Base-by-base conservation (phyloP, 2,329 filamentous ascomycete species). In the Dothidotthia symphoricarpi region DNA sequence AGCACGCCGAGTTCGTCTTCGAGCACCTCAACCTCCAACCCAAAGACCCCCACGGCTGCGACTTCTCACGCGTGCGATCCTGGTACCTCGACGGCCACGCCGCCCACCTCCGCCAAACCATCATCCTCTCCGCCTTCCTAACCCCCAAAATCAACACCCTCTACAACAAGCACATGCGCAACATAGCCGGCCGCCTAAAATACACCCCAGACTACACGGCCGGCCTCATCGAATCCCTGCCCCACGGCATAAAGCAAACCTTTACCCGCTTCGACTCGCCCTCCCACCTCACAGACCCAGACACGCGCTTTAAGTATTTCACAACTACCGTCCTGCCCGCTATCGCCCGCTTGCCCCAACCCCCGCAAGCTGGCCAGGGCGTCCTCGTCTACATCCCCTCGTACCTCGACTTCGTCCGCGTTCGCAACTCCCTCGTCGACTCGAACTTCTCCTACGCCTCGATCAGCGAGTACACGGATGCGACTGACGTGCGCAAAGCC, bases 61-160 rank as follows among this genome's bases (percentile, higher is more conserved):
- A 98, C 71, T 95, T 97, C 64, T 87, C 85, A 51, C 86, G 93
- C 13, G 87, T 97, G 5, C 80, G 90, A 34, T 81, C 76, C 48
- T 97, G 88, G 88, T 97, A 96, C 62, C 77, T 97, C n/a, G 89
- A 97, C 56, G 83, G 84, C 55, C 83, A 89, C 54, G 85, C 90
- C 15, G 80, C 79, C 45, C 75, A 85, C 62, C 81, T 93, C 61
- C 85, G 93, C 12, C 93, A 98, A 64, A 95, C 88, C 0, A 77
- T 97, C 47, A 69, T 95, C 12, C 70, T 94, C 40, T 82, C 87
- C 16, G 81, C 85, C 17, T 96, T 90, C 69, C 80, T 93, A 53
- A 93, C 90, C 0, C 91, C 93, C 1, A 90, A 95, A 65, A 78
- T 96, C 39, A 86, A 90, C 48, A 82, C 84, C 40, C 73, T 97